These are phyloP conservation scores for Remersonia thermophila DNA, from an alignment of 2,329 filamentous ascomycete species.

Conservation along the genomic window DNA sequence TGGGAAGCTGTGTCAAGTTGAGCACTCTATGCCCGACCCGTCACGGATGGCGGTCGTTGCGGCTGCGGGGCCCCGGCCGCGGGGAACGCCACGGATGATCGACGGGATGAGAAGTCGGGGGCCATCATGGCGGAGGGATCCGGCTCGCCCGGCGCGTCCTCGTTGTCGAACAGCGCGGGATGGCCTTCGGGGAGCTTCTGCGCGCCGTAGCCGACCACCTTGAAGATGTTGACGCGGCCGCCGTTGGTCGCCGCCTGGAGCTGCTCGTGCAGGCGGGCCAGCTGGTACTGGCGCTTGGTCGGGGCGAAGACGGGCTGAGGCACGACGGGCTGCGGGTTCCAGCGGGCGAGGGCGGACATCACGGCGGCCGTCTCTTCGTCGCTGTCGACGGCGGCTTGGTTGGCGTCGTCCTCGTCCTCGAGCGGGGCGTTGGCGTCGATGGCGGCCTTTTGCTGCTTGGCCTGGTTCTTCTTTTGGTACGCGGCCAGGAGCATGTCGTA, in stretches of 20 bases:
- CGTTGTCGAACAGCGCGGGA: constrained; percentile 32
- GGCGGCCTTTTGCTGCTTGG: constrained; percentile 91
- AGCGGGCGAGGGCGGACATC: constrained; percentile 66
- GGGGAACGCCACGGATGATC: constrained; percentile 29
- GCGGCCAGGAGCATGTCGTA: constrained; percentile 85
- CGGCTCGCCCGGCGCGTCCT: constrained; percentile 47
- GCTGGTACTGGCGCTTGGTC: constrained; percentile 51
- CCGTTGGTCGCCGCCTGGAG: constrained; percentile 54
- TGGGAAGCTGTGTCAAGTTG: constrained; percentile 2
- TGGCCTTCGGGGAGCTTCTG: constrained; percentile 42
- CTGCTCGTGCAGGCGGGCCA: constrained; percentile 52
- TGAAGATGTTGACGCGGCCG: constrained; percentile 53
- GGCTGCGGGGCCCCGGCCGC: constrained; percentile 14
- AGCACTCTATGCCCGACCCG: constrained; percentile 31
- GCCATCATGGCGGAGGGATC: constrained; percentile 38
- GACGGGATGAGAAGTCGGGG: constrained; percentile 29
- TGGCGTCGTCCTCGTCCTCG: constrained; percentile 73
- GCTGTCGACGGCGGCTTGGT: constrained; percentile 73
- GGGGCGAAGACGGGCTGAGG: constrained; percentile 50
- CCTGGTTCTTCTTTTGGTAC: constrained; percentile 97
- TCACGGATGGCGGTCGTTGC: constrained; percentile 34
- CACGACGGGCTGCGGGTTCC: constrained; percentile 66
- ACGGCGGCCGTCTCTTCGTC: constrained; percentile 88
- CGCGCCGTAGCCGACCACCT: constrained; percentile 42
- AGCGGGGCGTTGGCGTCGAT: constrained; percentile 88